Conservation (phyloP, 2,329 filamentous ascomycete species). For the Stagonosporopsis rhizophila region DNA sequence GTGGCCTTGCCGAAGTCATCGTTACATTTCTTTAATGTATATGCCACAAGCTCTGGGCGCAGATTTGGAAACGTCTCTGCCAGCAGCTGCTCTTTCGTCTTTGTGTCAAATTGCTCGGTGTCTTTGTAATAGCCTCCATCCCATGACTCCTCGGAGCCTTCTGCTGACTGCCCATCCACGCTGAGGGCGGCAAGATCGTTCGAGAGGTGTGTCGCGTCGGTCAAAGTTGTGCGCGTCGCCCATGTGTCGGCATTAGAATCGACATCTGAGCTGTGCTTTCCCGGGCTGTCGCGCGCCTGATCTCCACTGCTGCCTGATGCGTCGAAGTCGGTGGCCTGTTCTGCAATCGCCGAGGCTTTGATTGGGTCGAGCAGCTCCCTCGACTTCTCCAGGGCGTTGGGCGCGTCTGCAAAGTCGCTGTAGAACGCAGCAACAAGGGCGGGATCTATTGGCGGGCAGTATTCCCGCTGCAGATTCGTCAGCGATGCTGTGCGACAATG, state of each 20-base stretch:
- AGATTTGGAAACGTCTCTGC: constrained; percentile 75
- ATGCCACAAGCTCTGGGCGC: constrained; percentile 69
- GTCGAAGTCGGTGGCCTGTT: constrained; percentile 80
- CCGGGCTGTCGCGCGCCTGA: constrained; percentile 25
- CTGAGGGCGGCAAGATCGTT: constrained; percentile 54
- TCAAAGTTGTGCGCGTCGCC: constrained; percentile 54
- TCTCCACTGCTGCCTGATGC: constrained; percentile 71
- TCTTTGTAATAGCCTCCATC: constrained; percentile 45
- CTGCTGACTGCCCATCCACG: constrained; percentile 26
- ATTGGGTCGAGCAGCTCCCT: constrained; percentile 69
- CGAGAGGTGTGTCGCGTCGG: constrained; percentile 59
- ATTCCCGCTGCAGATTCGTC: constrained; percentile 65
- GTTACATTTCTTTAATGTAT: constrained; percentile 71
- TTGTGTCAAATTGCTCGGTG: constrained; percentile 57
- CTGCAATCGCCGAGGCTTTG: constrained; percentile 66
- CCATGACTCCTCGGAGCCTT: constrained; percentile 31
- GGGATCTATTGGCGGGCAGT: constrained; percentile 77
- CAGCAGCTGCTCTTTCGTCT: constrained; percentile 70
- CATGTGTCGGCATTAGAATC: constrained; percentile 49
- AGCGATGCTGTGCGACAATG: constrained; percentile 20
- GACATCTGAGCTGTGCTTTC: constrained; percentile 32
- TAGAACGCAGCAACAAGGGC: constrained; percentile 78
- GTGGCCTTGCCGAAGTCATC: constrained; percentile 74
- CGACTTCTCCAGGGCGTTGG: constrained; percentile 60
- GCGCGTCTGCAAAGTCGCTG: constrained; percentile 72